These are phyloP conservation scores for Candida gorgasii DNA, from an alignment of 805 yeast genomes.

Conservation along the genomic window DNA sequence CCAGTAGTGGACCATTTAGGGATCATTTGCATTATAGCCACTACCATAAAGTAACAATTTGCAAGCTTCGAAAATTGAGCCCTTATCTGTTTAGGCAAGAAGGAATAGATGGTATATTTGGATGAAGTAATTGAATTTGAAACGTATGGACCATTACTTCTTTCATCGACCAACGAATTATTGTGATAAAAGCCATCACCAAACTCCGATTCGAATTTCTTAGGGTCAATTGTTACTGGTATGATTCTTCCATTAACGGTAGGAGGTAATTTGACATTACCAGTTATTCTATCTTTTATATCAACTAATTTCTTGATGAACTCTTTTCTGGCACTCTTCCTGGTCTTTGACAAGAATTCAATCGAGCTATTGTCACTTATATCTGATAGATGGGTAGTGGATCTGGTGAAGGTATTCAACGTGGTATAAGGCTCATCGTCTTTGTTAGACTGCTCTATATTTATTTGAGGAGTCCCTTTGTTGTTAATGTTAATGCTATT, in stretches of 20 bases:
- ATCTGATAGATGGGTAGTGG: constrained; percentile 25
- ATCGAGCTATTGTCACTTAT: constrained; percentile 19
- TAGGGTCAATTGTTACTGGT: constrained; percentile 56
- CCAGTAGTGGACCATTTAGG: constrained; percentile 99
- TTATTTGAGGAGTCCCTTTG: constrained; percentile 25
- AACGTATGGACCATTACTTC: constrained; percentile 60
- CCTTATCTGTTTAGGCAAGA: constrained; percentile 81
- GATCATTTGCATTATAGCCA: constrained; percentile 91
- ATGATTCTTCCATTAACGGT: constrained; percentile 72
- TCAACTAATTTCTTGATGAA: constrained; percentile 17
- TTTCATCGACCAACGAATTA: constrained; percentile 56
- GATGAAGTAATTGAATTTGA: constrained; percentile 81
- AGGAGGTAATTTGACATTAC: constrained; percentile 48
- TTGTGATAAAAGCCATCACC: constrained; percentile 29
- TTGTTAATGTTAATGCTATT: constrained; percentile 3
- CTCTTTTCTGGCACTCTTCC: constrained; percentile 15
- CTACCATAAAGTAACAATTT: constrained; percentile 83
- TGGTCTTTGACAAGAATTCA: constrained; percentile 20
- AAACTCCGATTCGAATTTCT: constrained; percentile 23
- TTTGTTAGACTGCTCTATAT: constrained; percentile 18
- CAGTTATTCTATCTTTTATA: constrained; percentile 42
- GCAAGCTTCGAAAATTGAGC: constrained; percentile 95
- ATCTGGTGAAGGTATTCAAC: constrained; percentile 17
- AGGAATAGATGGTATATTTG: constrained; percentile 75
- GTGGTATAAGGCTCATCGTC: constrained; percentile 15